These are phyloP conservation scores for Naganishia liquefaciens DNA, from an alignment of 1,284 basidiomycete genomes.

Conservation along the genomic window DNA sequence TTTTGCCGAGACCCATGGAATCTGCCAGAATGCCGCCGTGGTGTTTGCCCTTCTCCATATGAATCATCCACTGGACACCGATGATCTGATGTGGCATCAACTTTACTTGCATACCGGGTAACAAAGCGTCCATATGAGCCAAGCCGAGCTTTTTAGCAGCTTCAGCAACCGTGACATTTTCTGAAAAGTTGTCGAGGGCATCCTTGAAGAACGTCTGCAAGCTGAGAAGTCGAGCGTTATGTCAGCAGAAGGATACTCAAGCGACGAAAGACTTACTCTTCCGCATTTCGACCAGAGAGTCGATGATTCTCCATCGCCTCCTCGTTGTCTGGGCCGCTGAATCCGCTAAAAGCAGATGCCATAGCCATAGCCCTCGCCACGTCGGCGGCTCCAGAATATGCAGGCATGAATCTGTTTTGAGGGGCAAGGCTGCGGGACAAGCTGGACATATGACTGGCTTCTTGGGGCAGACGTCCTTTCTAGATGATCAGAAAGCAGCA, in stretches of 20 bases:
- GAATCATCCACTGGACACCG: constrained; percentile 53
- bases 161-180: constrained; percentile 42
- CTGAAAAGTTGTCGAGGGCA: constrained; percentile 43
- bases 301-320: constrained; percentile 22
- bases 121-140: constrained; percentile 32
- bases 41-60: constrained; percentile 38
- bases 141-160: constrained; percentile 41
- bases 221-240: constrained; percentile 25
- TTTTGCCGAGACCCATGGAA: constrained; percentile 51
- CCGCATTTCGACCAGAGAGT: not conserved
- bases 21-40: constrained; percentile 51
- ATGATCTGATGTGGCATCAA: constrained; percentile 53
- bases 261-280: constrained; percentile 30
- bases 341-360: not conserved
- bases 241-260: not conserved
- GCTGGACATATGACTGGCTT: constrained; percentile 17
- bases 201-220: constrained; percentile 44
- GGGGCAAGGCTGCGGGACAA: constrained; percentile 18
- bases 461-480: constrained; percentile 14
- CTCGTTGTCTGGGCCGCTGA: constrained; percentile 1
- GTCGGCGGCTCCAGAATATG: not conserved
- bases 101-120: constrained; percentile 40
- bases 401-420: not conserved
- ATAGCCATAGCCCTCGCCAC: not conserved
- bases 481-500: not conserved